Evolutionary conservation across 2,329 filamentous ascomycete genomes (phyloP).

Genomic region (Colletotrichum shisoi): DNA sequence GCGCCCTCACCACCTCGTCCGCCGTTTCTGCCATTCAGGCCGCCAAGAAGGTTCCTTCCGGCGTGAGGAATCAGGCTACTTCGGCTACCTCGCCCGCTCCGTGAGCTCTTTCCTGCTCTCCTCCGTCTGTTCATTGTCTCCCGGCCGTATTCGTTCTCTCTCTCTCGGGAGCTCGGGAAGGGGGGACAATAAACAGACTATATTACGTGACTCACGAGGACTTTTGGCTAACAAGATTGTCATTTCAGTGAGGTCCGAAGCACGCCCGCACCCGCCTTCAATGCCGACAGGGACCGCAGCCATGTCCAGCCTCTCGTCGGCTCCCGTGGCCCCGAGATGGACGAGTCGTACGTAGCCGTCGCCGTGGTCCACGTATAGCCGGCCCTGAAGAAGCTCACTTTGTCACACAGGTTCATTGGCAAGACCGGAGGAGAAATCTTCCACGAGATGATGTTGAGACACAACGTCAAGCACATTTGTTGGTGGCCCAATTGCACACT

Average conservation of each 20-base stretch:
- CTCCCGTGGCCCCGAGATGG: slow-evolving; percentile 69
- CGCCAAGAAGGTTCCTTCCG: slow-evolving; percentile 52
- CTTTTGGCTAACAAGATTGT: slow-evolving; percentile 41
- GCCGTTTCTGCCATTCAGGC: slow-evolving; percentile 49
- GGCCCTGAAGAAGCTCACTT: slow-evolving; percentile 15
- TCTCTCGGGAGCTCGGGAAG: too few relatives aligned
- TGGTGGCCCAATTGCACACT: slow-evolving; percentile 53
- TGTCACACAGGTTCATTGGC: slow-evolving; percentile 76
- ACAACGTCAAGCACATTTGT: slow-evolving; percentile 94
- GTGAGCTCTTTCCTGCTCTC: slow-evolving; percentile 55
- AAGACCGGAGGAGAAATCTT: slow-evolving; percentile 97
- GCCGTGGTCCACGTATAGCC: slow-evolving; percentile 25
- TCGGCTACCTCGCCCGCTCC: slow-evolving; percentile 58
- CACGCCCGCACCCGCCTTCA: slow-evolving; percentile 70
- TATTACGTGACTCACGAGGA: slow-evolving; percentile 24
- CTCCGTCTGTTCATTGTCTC: not conserved
- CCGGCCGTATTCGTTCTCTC: not conserved
- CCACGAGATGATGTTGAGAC: slow-evolving; percentile 98
- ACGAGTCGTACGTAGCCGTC: slow-evolving; percentile 74
- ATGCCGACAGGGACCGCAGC: slow-evolving; percentile 57
- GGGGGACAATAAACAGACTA: not conserved
- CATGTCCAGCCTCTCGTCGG: slow-evolving; percentile 76
- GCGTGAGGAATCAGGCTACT: slow-evolving; percentile 60
- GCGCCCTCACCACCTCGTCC: slow-evolving; percentile 54
- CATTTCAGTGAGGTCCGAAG: slow-evolving; percentile 62